These are phyloP conservation scores for Posidonia oceanica DNA, from an alignment of 116 monocot genomes.

Conservation along the genomic window DNA sequence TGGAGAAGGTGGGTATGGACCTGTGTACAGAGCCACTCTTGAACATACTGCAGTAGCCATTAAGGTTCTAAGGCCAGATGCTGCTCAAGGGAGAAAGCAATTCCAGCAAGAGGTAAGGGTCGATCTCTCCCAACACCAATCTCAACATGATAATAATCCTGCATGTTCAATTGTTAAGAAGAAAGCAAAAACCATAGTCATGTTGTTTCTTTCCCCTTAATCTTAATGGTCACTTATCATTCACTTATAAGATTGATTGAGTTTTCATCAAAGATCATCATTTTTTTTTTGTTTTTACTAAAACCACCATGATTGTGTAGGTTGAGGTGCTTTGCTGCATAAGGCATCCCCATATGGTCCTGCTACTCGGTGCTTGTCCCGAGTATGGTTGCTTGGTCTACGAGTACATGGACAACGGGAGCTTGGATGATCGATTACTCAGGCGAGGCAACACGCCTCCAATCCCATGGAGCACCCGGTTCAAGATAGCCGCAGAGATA, in stretches of 20 bases:
- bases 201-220: too few species aligned
- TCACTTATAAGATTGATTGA: too few species aligned
- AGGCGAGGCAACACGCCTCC: constrained; percentile 16
- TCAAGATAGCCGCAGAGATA: constrained; percentile 29
- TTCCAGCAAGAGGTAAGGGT: constrained; percentile 27
- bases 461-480: constrained; percentile 18
- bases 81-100: constrained; percentile 24
- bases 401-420: constrained; percentile 31
- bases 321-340: constrained; percentile 27
- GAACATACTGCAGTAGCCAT: constrained; percentile 33
- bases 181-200: too few species aligned
- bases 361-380: constrained; percentile 25
- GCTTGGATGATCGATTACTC: constrained; percentile 23
- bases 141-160: too few species aligned
- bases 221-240: too few species aligned
- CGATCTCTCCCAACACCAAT: neutral
- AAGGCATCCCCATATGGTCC: constrained; percentile 26
- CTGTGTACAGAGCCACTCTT: constrained; percentile 23
- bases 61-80: constrained; percentile 27
- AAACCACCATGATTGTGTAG: neutral
- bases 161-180: too few species aligned
- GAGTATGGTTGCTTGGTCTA: constrained; percentile 28
- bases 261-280: too few species aligned
- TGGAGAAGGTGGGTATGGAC: constrained; percentile 36
- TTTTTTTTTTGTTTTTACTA: too few species aligned